A percentile compares a stretch with the other conserved stretches of the same genome.
Conservation (phyloP, 2,329 filamentous ascomycete genomes). For the Coniochaeta sp. region DNA sequence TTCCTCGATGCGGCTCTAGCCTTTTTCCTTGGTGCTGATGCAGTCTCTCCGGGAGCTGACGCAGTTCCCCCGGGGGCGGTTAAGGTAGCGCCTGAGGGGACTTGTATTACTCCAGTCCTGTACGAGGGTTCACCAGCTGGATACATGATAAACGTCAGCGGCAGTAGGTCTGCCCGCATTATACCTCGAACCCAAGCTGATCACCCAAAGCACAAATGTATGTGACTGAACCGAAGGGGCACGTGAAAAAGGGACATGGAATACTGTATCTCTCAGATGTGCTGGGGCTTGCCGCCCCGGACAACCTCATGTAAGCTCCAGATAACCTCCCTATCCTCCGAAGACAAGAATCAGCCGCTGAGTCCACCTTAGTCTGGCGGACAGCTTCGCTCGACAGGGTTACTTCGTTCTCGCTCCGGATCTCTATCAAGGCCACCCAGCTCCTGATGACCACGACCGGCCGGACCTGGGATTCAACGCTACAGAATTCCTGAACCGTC, state of each 20-base stretch:
- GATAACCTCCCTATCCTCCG: background rate
- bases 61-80: background rate
- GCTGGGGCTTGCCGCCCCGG: background rate
- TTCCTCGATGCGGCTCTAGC: background rate
- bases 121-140: background rate
- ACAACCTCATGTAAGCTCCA: background rate
- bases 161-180: background rate
- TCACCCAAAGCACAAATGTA: background rate
- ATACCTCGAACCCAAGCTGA: background rate
- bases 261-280: conserved; percentile 1
- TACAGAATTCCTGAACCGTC: background rate
- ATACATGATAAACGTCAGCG: background rate
- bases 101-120: background rate
- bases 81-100: background rate
- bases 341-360: background rate
- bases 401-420: conserved; percentile 1
- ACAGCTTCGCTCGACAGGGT: conserved; percentile 1
- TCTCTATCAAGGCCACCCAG: conserved; percentile 1
- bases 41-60: background rate
- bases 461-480: conserved; percentile 1
- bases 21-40: background rate
- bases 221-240: background rate
- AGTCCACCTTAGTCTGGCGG: background rate
- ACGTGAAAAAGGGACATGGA: background rate
- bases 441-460: conserved; percentile 2